Evolutionary conservation across 2,329 filamentous ascomycete species (phyloP).

Genomic region (Hypomyces perniciosus): DNA sequence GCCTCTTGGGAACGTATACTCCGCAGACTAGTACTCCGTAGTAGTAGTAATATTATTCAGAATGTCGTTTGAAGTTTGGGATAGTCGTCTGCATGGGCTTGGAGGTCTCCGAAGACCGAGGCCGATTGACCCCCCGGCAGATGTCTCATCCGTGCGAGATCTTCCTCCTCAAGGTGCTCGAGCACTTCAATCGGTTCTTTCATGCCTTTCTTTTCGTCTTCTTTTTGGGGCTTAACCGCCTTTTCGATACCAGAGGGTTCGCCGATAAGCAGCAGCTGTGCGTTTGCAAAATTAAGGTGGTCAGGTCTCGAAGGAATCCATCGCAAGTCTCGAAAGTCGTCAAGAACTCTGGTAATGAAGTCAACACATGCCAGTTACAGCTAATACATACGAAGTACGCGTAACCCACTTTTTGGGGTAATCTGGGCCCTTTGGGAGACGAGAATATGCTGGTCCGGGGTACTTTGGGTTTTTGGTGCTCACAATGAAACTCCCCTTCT

Average conservation of each 20-base stretch:
- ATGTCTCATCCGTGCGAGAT: slow-evolving; percentile 57
- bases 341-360: slow-evolving; percentile 46
- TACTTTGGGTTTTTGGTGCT: slow-evolving; percentile 75
- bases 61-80: slow-evolving; percentile 25
- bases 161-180: slow-evolving; percentile 69
- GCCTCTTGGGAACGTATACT: too few relatives aligned
- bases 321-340: slow-evolving; percentile 65
- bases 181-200: slow-evolving; percentile 64
- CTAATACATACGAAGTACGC: not conserved
- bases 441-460: slow-evolving; percentile 57
- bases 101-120: slow-evolving; percentile 9
- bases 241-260: slow-evolving; percentile 52
- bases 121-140: slow-evolving; percentile 41
- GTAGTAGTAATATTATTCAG: slow-evolving; percentile 3
- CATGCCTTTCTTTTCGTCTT: slow-evolving; percentile 53
- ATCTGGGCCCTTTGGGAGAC: slow-evolving; percentile 58
- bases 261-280: slow-evolving; percentile 75
- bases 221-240: slow-evolving; percentile 50
- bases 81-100: slow-evolving; percentile 10
- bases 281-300: slow-evolving; percentile 67
- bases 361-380: not conserved
- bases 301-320: slow-evolving; percentile 71
- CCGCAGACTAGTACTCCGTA: not conserved
- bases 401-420: slow-evolving; percentile 61
- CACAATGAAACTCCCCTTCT: slow-evolving; percentile 67